phyloP scores from a whole-genome alignment of 2,329 filamentous ascomycete species.

The Colletotrichum trifolii region DNA sequence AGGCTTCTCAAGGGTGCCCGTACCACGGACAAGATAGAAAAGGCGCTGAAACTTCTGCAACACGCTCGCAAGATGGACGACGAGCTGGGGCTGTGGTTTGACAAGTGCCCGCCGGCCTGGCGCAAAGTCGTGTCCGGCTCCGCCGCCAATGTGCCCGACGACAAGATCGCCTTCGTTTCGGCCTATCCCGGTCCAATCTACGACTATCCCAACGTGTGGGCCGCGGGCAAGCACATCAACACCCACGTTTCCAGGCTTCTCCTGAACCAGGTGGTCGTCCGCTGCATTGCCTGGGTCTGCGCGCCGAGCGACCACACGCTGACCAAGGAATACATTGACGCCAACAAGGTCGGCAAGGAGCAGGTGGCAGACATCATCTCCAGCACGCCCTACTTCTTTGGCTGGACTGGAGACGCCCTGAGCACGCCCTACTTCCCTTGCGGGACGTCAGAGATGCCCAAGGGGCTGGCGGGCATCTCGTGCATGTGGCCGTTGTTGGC shows the following conservation, averaged over 20 bases:
- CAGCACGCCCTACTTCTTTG: conserved; percentile 40
- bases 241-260: conserved; percentile 40
- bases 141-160: conserved; percentile 35
- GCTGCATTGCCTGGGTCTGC: conserved; percentile 41
- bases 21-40: conserved; percentile 39
- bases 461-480: conserved; percentile 39
- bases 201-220: conserved; percentile 40
- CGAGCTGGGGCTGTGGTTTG: conserved; percentile 39
- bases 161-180: conserved; percentile 30
- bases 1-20: conserved; percentile 35
- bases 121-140: conserved; percentile 37
- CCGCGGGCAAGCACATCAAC: conserved; percentile 41
- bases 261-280: conserved; percentile 38
- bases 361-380: conserved; percentile 40
- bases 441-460: conserved; percentile 40
- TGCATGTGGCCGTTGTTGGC: conserved; percentile 40
- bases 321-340: conserved; percentile 39
- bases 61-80: conserved; percentile 36
- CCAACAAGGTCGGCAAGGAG: conserved; percentile 36
- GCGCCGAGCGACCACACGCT: conserved; percentile 38
- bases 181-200: conserved; percentile 39
- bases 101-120: conserved; percentile 38
- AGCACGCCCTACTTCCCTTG: conserved; percentile 41
- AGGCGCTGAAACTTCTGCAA: conserved; percentile 38
- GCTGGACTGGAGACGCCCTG: conserved; percentile 38